phyloP scores from a whole-genome alignment of 2,329 filamentous ascomycete genomes.

The Fusarium oxysporum region DNA sequence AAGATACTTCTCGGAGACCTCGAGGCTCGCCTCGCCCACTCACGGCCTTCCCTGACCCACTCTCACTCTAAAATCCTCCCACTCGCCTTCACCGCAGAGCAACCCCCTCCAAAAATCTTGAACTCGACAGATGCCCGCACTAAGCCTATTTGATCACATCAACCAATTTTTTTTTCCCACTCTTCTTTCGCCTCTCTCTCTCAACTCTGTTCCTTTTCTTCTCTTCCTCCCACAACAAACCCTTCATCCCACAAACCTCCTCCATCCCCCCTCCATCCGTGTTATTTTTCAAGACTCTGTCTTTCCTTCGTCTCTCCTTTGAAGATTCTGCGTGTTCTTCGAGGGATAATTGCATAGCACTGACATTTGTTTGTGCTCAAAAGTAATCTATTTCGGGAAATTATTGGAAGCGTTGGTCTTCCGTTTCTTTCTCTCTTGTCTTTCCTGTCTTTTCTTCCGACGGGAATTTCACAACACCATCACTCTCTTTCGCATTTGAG shows the following conservation, averaged over 20 bases:
- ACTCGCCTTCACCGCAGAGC: conserved; percentile 45
- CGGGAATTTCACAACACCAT: conserved; percentile 44
- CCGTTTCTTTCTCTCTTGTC: conserved; percentile 47
- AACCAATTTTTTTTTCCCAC: conserved; percentile 53
- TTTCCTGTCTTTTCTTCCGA: conserved; percentile 49
- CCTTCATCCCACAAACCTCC: conserved; percentile 48
- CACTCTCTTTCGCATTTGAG: conserved; percentile 46
- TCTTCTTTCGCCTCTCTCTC: conserved; percentile 51
- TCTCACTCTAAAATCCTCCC: conserved; percentile 37
- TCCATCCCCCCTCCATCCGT: conserved; percentile 47
- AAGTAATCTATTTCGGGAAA: conserved; percentile 50
- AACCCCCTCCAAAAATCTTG: conserved; percentile 43
- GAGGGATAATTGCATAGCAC: conserved; percentile 52
- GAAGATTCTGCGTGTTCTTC: conserved; percentile 59
- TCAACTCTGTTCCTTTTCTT: conserved; percentile 47
- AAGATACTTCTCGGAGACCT: conserved; percentile 40
- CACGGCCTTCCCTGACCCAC: conserved; percentile 44
- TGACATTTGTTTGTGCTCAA: conserved; percentile 47
- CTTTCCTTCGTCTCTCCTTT: conserved; percentile 61
- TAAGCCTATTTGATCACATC: conserved; percentile 49
- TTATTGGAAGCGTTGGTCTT: conserved; percentile 50
- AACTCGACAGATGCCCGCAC: conserved; percentile 41
- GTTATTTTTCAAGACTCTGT: conserved; percentile 49
- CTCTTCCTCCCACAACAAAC: conserved; percentile 51
- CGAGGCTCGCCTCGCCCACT: conserved; percentile 35